Evolutionary conservation across 495 filamentous ascomycete species (phyloP).

Genomic region (Lasiosphaeria hispida): DNA sequence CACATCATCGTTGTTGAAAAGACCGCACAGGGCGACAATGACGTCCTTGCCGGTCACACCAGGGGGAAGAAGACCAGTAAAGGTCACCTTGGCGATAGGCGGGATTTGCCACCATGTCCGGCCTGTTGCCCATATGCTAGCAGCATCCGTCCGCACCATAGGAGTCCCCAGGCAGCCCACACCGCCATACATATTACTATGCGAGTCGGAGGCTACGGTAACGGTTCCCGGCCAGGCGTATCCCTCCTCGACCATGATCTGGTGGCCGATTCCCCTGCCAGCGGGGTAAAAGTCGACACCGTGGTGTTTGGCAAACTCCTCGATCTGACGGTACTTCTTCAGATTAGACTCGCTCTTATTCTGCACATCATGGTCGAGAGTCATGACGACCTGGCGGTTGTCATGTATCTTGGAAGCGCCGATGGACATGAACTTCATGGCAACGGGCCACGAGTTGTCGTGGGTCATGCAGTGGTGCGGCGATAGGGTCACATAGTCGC

Average conservation of each 20-base stretch:
- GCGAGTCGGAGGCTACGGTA: slow-evolving; percentile 77
- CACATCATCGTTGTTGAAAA: slow-evolving; percentile 88
- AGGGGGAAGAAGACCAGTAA: slow-evolving; percentile 69
- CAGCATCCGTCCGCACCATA: slow-evolving; percentile 83
- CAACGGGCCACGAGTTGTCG: slow-evolving; percentile 89
- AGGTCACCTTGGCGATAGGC: slow-evolving; percentile 73
- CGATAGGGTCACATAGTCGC: slow-evolving; percentile 79
- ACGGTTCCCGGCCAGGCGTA: slow-evolving; percentile 77
- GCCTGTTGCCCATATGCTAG: slow-evolving; percentile 82
- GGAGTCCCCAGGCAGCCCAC: slow-evolving; percentile 73
- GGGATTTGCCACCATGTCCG: slow-evolving; percentile 90
- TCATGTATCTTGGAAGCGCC: slow-evolving; percentile 75
- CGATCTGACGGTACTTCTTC: slow-evolving; percentile 81
- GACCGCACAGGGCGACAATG: slow-evolving; percentile 82
- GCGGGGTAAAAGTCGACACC: slow-evolving; percentile 83
- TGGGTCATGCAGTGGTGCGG: slow-evolving; percentile 85
- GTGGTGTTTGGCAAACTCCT: slow-evolving; percentile 79
- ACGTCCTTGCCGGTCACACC: slow-evolving; percentile 96
- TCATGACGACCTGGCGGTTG: slow-evolving; percentile 77
- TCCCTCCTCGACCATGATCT: slow-evolving; percentile 42
- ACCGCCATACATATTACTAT: slow-evolving; percentile 91
- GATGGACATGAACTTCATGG: slow-evolving; percentile 82
- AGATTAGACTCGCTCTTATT: slow-evolving; percentile 82
- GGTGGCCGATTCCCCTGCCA: slow-evolving; percentile 57
- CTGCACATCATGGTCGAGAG: slow-evolving; percentile 91